Percentiles rank a stretch among this genome's conserved stretches.
Evolutionary conservation across 441 rosid species (phyloP).

Genomic region (Populus hybrid): DNA sequence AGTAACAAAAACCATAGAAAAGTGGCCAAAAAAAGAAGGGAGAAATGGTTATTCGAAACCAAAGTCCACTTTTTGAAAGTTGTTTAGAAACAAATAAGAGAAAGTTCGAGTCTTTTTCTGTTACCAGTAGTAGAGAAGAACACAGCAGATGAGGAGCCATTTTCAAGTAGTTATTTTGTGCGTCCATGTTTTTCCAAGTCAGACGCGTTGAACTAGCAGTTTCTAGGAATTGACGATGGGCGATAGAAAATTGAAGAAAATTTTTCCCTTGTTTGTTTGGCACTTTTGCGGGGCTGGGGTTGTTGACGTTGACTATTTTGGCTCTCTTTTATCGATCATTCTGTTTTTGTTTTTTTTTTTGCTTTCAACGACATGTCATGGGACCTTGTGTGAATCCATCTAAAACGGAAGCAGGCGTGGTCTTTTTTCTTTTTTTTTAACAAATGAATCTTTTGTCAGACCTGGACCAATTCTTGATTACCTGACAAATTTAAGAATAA

Average conservation of each 20-base stretch:
- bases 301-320: no score
- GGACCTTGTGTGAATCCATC: background rate
- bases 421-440: no score
- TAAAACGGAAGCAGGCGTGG: background rate
- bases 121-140: conserved; percentile 7
- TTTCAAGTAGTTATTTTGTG: background rate
- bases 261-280: no score
- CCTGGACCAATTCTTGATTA: background rate
- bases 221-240: background rate
- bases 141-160: conserved; percentile 12
- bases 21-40: no score
- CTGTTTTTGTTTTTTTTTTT: no score
- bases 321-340: no score
- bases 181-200: conserved; percentile 21
- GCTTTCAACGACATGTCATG: no score
- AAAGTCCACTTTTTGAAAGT: background rate
- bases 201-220: conserved; percentile 35
- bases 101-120: conserved; percentile 6
- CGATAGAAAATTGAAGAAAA: no score
- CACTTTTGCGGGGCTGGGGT: no score
- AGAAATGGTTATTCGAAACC: background rate
- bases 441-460: background rate
- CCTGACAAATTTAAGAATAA: background rate
- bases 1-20: background rate
- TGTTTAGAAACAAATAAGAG: background rate